These are phyloP conservation scores for Lasiodiplodia gonubiensis DNA, from an alignment of 2,329 filamentous ascomycete genomes.

Conservation along the genomic window DNA sequence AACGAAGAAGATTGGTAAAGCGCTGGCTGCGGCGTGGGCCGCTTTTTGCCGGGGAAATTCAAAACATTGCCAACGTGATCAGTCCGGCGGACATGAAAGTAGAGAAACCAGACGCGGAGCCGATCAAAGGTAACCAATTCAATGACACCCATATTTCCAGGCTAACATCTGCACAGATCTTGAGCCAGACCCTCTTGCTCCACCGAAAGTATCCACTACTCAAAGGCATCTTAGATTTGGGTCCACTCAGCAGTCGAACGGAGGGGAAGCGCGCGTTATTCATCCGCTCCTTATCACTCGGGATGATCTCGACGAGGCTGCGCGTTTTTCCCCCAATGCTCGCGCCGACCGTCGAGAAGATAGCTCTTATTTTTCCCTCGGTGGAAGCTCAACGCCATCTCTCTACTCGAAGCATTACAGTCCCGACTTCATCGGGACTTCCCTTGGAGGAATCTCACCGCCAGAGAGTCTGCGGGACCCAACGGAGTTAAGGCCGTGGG, in stretches of 20 bases:
- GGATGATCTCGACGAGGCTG: neutral
- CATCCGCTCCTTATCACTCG: neutral
- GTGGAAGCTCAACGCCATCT: neutral
- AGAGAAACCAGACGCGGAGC: neutral
- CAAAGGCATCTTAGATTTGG: neutral
- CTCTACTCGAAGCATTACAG: neutral
- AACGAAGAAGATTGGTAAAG: constrained; percentile 3
- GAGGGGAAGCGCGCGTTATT: neutral
- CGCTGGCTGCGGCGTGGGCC: constrained; percentile 20
- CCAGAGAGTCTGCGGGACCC: neutral
- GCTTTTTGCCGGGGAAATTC: constrained; percentile 2
- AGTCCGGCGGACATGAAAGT: neutral
- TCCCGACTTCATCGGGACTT: constrained; percentile 24
- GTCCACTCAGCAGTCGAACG: neutral
- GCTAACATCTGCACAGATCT: neutral
- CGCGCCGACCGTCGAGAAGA: neutral
- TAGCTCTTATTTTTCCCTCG: constrained; percentile 9
- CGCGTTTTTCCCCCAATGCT: neutral
- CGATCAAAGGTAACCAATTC: neutral
- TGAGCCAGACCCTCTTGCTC: neutral
- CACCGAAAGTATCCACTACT: neutral
- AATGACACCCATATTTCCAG: neutral
- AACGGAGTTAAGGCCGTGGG: neutral
- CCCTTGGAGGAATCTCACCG: constrained; percentile 7
- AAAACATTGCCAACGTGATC: constrained; percentile 19